Percentiles rank a stretch among this genome's conserved stretches.
These are phyloP conservation scores for Ogataea ganodermae DNA, from an alignment of 805 yeast genomes.

Conservation along the genomic window DNA sequence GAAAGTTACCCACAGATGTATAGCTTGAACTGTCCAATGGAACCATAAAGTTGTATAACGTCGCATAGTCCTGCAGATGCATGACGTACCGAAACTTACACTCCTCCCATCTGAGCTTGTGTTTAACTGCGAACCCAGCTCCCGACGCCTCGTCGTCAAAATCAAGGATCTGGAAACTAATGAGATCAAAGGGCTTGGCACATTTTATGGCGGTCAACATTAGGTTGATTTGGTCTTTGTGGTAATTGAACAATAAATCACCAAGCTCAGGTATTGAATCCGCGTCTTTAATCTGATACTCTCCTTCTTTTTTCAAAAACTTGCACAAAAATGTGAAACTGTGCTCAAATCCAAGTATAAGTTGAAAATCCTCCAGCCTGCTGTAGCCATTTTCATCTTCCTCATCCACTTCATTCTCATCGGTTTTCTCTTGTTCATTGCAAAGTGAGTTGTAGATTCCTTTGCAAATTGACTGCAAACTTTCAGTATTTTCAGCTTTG, in stretches of 20 bases:
- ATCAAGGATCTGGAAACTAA: conserved; percentile 23
- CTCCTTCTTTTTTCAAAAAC: conserved; percentile 7
- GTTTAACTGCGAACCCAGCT: conserved; percentile 19
- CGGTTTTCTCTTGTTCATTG: not conserved
- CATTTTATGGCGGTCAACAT: conserved; percentile 8
- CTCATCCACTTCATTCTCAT: not conserved
- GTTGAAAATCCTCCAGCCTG: conserved; percentile 3
- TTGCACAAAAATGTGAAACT: conserved; percentile 11
- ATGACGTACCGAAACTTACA: conserved; percentile 18
- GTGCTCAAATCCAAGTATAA: conserved; percentile 15
- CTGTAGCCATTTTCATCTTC: conserved; percentile 1
- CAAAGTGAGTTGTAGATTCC: conserved; percentile 7
- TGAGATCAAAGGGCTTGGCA: conserved; percentile 18
- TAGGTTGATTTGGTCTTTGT: not conserved
- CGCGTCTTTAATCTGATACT: conserved; percentile 4
- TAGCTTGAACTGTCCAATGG: conserved; percentile 21
- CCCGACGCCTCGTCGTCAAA: conserved; percentile 16
- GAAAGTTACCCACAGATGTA: conserved; percentile 13
- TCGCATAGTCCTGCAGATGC: conserved; percentile 22
- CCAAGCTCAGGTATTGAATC: not conserved
- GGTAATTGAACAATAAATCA: conserved; percentile 12
- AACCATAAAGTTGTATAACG: conserved; percentile 22
- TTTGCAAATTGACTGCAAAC: conserved; percentile 5
- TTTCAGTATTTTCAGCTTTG: not conserved
- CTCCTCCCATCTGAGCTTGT: conserved; percentile 15